Conservation (phyloP, 169 alveolate species). For the Neospora caninum region DNA sequence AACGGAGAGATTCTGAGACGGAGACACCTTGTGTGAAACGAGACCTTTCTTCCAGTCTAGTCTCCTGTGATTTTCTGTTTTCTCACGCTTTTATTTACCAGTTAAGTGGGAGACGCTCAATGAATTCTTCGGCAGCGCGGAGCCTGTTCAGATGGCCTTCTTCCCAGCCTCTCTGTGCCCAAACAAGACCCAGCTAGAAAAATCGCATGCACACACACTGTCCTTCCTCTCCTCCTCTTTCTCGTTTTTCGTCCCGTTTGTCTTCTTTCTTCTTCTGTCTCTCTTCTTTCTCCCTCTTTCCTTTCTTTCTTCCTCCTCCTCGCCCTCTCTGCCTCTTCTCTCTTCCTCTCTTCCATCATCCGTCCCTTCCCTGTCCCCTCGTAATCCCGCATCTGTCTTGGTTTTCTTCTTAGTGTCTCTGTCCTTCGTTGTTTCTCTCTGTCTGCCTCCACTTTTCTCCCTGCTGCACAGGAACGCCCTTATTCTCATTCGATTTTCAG, state of each 20-base stretch:
- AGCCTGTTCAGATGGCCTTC: too few relatives aligned
- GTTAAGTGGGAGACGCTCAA: too few relatives aligned
- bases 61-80: neutral
- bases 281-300: neutral
- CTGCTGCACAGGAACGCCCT: neutral
- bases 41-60: too few relatives aligned
- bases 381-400: neutral
- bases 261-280: neutral
- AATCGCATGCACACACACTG: too few relatives aligned
- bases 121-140: too few relatives aligned
- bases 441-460: neutral
- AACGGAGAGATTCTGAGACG: too few relatives aligned
- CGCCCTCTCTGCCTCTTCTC: neutral
- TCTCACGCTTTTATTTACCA: too few relatives aligned
- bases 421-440: neutral
- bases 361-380: neutral
- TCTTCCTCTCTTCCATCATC: neutral
- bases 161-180: too few relatives aligned
- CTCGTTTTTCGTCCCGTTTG: neutral
- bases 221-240: neutral
- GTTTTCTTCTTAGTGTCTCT: neutral
- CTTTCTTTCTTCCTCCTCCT: neutral
- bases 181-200: too few relatives aligned
- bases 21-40: too few relatives aligned
- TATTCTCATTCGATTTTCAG: too few relatives aligned